Evolutionary conservation across 805 yeast species (phyloP).

Genomic region (Myxozyma udenii): DNA sequence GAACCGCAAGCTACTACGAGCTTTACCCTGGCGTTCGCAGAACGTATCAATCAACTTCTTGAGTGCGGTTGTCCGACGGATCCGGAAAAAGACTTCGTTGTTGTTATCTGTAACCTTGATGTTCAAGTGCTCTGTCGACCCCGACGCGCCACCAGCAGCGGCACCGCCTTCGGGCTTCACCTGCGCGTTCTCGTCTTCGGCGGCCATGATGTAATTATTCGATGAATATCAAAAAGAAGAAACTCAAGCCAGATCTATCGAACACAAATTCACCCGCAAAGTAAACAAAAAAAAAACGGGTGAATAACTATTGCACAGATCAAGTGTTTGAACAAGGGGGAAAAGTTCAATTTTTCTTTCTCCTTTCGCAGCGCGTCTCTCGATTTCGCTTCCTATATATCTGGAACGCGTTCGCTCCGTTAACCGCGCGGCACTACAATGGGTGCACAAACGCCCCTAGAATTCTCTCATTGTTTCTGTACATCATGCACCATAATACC

Average conservation of each 20-base stretch:
- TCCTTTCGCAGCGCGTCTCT: no score
- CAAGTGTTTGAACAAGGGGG: neutral
- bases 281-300: no score
- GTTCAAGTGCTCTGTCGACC: conserved; percentile 68
- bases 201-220: neutral
- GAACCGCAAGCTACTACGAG: conserved; percentile 76
- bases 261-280: no score
- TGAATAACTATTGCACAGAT: no score
- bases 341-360: no score
- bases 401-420: no score
- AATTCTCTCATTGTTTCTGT: no score
- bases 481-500: no score
- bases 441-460: no score
- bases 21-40: conserved; percentile 95
- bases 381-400: no score
- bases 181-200: conserved; percentile 32
- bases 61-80: conserved; percentile 87
- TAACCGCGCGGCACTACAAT: no score
- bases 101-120: conserved; percentile 91
- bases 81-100: conserved; percentile 92
- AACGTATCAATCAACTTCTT: conserved; percentile 96
- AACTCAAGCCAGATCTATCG: conserved; percentile 1
- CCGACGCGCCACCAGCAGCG: conserved; percentile 1
- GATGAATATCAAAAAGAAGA: neutral
- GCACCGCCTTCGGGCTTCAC: conserved; percentile 54